phyloP scores from a whole-genome alignment of 805 yeast genomes.

The Yarrowia yakushimensis region DNA sequence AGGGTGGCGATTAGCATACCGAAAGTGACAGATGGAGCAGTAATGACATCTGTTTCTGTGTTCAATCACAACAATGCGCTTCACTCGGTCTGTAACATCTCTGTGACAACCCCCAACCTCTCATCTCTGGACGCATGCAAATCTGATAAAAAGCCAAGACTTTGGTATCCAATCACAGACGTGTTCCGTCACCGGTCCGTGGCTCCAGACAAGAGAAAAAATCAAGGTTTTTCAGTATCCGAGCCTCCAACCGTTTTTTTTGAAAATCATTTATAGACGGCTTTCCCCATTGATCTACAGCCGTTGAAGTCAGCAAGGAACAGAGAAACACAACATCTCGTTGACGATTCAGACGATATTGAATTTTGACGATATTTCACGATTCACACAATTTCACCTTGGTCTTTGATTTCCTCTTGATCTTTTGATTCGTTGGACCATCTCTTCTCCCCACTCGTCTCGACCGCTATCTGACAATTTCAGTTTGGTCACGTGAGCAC shows the following conservation, averaged over 20 bases:
- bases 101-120: no score
- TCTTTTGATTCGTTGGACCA: no score
- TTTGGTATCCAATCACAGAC: slow-evolving; percentile 6
- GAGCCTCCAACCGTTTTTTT: background rate
- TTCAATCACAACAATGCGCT: no score
- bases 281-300: background rate
- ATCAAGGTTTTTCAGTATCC: background rate
- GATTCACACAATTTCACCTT: background rate
- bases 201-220: background rate
- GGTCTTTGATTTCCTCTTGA: no score
- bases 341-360: background rate
- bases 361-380: background rate
- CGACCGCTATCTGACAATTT: no score
- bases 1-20: no score
- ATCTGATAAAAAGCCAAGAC: slow-evolving; percentile 24
- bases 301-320: no score
- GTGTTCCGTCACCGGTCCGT: background rate
- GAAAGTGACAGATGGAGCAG: no score
- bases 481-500: slow-evolving; percentile 3
- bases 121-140: slow-evolving; percentile 10
- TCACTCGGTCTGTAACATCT: no score
- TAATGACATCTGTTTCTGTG: no score
- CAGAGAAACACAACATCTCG: no score
- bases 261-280: background rate
- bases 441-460: no score